Evolutionary conservation across 371 early-diverging fungal genomes (phyloP), one percentile per base, ranked within the genome.

Genomic region (Mortierella sp.): DNA sequence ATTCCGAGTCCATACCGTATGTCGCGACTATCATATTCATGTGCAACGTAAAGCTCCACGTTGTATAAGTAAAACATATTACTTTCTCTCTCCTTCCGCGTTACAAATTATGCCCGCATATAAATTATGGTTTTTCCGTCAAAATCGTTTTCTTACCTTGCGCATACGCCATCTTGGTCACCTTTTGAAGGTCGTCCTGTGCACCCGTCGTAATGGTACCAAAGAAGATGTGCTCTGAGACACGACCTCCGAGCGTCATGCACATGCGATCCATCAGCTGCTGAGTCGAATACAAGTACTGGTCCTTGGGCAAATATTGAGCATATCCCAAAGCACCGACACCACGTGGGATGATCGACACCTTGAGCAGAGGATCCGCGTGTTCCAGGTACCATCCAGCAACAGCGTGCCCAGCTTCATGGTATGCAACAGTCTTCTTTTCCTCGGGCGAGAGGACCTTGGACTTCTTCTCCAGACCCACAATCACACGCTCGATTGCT

Each of bases 371-470:
- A 17, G 98, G 98, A 80, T 97, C 95, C 17, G 98, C 97, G 62
- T 97, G 91, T 64, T 95, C 86, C 70, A 99, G 82, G 81, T 92
- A 99, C 99, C 99, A 99, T 30, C 99, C 99, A 26, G 94, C 96
- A 31, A 99, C 96, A 37, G 99, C 99, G 73, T 99, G 99, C 4
- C 99, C 99, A 32, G 99, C 99, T 84, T 99, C 99, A 79, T 99
- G 99, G 80, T 99, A 97, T n/a, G 99, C 99, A 21, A 99, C 99
- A 7, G 95, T 97, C 84, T 92, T 96, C 92, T 99, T 99, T 81
- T 99, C 99, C 66, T 97, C 96, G 1, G 99, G 98, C 12, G 95
- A 93, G 50, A 99, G 82, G 4, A 97, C 94, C 41, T 94, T 90
- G 37, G 95, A 93, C 80, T 96, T 97, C 89, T 97, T 98, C 81